These are phyloP conservation scores for Penicillium arizonense DNA, from an alignment of 495 filamentous ascomycete species.

Conservation along the genomic window DNA sequence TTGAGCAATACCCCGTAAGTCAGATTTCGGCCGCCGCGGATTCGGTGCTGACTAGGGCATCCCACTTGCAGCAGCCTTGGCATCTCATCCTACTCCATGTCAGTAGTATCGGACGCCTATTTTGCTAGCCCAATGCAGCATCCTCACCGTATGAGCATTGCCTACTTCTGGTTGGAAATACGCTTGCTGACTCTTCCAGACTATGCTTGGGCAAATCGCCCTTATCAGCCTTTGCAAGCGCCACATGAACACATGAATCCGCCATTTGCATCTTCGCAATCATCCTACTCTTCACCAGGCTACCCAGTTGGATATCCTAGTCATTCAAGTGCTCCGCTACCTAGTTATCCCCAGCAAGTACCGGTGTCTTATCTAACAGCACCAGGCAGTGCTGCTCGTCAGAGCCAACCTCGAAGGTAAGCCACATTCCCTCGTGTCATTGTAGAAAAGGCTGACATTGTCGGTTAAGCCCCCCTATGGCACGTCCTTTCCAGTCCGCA, in stretches of 20 bases:
- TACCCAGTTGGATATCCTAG: constrained; percentile 17
- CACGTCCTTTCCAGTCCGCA: constrained; percentile 16
- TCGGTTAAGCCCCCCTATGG: constrained; percentile 15
- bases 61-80: constrained; percentile 16
- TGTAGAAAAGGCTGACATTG: background rate
- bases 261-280: constrained; percentile 16
- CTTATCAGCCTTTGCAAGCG: constrained; percentile 18
- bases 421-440: background rate
- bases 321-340: constrained; percentile 7
- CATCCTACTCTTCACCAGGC: constrained; percentile 14
- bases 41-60: constrained; percentile 3
- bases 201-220: constrained; percentile 25
- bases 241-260: constrained; percentile 17
- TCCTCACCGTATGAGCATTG: constrained; percentile 15
- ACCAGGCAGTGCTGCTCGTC: constrained; percentile 11
- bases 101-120: constrained; percentile 25
- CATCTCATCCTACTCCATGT: constrained; percentile 25
- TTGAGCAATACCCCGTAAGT: constrained; percentile 13
- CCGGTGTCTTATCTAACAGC: constrained; percentile 18
- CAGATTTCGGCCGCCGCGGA: background rate
- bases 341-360: constrained; percentile 13
- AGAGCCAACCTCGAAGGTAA: constrained; percentile 20
- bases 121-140: constrained; percentile 29
- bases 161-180: background rate
- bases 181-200: constrained; percentile 15